Percentiles rank a stretch among this genome's conserved stretches.
These are phyloP conservation scores for Croton laevigatus DNA, from an alignment of 441 rosid genomes.

Conservation along the genomic window DNA sequence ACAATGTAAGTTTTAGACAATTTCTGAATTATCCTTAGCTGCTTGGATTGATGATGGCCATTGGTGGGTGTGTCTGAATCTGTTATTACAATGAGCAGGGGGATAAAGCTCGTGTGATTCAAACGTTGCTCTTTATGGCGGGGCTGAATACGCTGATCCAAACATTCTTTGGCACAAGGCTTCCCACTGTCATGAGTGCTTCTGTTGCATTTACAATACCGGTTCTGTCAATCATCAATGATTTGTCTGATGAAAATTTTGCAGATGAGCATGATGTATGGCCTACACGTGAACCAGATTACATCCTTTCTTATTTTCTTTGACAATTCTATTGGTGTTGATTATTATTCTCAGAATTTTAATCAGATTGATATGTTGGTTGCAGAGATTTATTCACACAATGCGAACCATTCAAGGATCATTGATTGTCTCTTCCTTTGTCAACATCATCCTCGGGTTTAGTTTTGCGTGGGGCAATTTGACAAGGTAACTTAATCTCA, in stretches of 20 bases:
- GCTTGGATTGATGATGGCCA: neutral
- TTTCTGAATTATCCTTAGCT: neutral
- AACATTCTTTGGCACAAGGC: constrained; percentile 77
- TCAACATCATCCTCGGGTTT: constrained; percentile 78
- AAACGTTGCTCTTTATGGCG: constrained; percentile 75
- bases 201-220: constrained; percentile 73
- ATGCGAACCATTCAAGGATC: constrained; percentile 95
- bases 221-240: constrained; percentile 71
- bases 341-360: constrained; percentile 3
- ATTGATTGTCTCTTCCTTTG: constrained; percentile 68
- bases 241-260: constrained; percentile 46
- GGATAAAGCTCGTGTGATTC: constrained; percentile 83
- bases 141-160: constrained; percentile 85
- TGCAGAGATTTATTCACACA: constrained; percentile 66
- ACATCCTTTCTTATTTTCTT: neutral
- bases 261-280: constrained; percentile 57
- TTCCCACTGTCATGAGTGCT: constrained; percentile 92
- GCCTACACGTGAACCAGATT: constrained; percentile 6
- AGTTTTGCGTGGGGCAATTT: constrained; percentile 67
- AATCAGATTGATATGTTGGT: constrained; percentile 15
- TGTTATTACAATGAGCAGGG: constrained; percentile 48
- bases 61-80: constrained; percentile 8
- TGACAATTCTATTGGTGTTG: neutral
- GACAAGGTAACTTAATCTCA: constrained; percentile 44
- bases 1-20: constrained; percentile 47